Percentiles rank a stretch among this genome's conserved stretches.
phyloP scores from a whole-genome alignment of 2,329 filamentous ascomycete species.

The Tolypocladium guangdongense region DNA sequence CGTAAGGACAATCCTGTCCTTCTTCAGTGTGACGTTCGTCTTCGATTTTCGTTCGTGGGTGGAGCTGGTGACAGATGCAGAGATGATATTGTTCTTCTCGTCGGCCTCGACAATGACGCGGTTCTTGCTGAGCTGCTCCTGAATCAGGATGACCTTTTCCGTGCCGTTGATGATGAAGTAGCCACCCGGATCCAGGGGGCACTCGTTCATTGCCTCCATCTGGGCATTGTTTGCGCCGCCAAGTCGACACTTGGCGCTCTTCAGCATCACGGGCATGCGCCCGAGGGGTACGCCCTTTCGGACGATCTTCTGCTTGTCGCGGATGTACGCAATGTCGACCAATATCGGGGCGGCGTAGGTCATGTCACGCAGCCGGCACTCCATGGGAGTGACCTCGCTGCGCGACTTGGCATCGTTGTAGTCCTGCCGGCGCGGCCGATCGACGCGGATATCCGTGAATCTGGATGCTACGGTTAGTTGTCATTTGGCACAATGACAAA shows the following conservation, averaged over 20 bases:
- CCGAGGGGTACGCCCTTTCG: constrained; percentile 73
- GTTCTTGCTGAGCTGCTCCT: constrained; percentile 98
- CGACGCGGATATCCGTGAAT: constrained; percentile 83
- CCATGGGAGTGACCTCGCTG: constrained; percentile 80
- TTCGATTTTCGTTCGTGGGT: constrained; percentile 97
- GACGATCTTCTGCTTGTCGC: constrained; percentile 66
- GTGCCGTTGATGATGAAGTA: constrained; percentile 98
- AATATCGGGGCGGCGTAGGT: constrained; percentile 95
- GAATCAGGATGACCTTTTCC: constrained; percentile 96
- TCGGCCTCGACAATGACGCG: constrained; percentile 94
- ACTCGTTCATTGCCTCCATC: constrained; percentile 91
- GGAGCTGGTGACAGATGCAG: constrained; percentile 93
- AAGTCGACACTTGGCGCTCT: constrained; percentile 86
- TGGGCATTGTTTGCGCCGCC: constrained; percentile 72
- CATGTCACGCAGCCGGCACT: constrained; percentile 91
- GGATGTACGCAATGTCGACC: constrained; percentile 83
- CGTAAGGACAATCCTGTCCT: constrained; percentile 77
- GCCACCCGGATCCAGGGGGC: constrained; percentile 87
- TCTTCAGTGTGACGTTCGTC: constrained; percentile 90
- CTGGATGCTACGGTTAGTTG: constrained; percentile 16
- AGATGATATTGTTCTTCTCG: constrained; percentile 83
- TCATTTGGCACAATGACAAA: background rate
- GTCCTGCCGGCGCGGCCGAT: constrained; percentile 68
- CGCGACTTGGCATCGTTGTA: constrained; percentile 59
- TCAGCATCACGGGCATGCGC: constrained; percentile 91